phyloP scores from a whole-genome alignment of 495 filamentous ascomycete species.

The Tetracladium setigerum region DNA sequence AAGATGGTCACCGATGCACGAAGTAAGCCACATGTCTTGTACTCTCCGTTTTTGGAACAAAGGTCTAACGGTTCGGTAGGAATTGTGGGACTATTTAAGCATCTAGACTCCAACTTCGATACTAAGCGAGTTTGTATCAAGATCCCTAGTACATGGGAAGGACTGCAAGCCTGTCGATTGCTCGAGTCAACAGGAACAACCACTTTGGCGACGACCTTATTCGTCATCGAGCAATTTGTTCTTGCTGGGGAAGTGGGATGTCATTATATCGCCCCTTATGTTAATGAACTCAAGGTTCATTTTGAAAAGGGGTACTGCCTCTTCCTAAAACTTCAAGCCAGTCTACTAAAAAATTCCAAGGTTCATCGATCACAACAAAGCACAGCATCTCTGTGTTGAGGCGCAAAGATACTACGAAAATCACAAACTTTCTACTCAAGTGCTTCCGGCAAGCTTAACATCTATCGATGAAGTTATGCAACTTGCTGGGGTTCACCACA shows the following conservation, averaged over 20 bases:
- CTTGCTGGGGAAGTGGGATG: conserved; percentile 50
- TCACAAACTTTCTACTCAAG: conserved; percentile 34
- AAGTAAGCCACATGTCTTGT: conserved; percentile 29
- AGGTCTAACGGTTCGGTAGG: conserved; percentile 24
- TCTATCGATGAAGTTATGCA: conserved; percentile 47
- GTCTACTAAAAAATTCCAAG: conserved; percentile 16
- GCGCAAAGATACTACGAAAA: conserved; percentile 47
- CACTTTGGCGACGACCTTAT: conserved; percentile 56
- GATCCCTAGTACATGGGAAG: conserved; percentile 57
- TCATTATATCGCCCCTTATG: conserved; percentile 53
- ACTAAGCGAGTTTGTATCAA: conserved; percentile 51
- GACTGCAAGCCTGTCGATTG: conserved; percentile 51
- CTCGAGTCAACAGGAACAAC: conserved; percentile 43
- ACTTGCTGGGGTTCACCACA: conserved; percentile 48
- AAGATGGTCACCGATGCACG: conserved; percentile 48
- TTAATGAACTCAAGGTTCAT: conserved; percentile 58
- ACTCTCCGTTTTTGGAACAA: not conserved
- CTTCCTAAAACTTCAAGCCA: not conserved
- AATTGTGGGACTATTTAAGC: conserved; percentile 38
- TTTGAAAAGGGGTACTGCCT: conserved; percentile 41
- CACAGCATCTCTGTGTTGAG: conserved; percentile 39
- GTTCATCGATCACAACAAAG: conserved; percentile 37
- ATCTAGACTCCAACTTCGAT: conserved; percentile 40
- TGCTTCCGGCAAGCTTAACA: conserved; percentile 50
- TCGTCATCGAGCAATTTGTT: conserved; percentile 48